Percentiles rank a stretch among this genome's conserved stretches.
phyloP scores from a whole-genome alignment of 345 rosid genomes.

The Atalantia buxifolia region DNA sequence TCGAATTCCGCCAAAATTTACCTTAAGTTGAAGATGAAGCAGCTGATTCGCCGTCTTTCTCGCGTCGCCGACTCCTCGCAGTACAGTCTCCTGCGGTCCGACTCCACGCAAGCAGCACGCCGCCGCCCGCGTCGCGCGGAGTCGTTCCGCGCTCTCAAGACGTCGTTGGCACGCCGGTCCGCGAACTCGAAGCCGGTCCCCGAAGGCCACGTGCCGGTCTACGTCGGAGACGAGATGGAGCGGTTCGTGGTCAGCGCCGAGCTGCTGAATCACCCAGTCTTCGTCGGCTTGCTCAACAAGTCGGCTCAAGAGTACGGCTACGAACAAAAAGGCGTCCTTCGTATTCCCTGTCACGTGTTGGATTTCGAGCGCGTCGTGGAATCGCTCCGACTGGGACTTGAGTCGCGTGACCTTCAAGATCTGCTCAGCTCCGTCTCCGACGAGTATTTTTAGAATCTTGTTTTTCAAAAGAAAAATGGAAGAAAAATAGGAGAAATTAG shows the following conservation, averaged over 20 bases:
- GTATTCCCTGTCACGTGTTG: conserved; percentile 87
- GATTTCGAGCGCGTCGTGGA: conserved; percentile 81
- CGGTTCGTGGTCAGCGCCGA: conserved; percentile 81
- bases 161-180: conserved; percentile 24
- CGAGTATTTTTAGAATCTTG: background rate
- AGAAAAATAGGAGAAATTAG: background rate
- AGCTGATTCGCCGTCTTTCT: conserved; percentile 78
- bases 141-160: conserved; percentile 19
- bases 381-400: conserved; percentile 70
- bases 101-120: conserved; percentile 18
- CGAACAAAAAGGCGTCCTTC: conserved; percentile 85
- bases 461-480: background rate
- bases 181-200: conserved; percentile 46
- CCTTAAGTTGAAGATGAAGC: conserved; percentile 56
- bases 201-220: conserved; percentile 80
- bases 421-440: conserved; percentile 22
- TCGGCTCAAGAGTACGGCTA: conserved; percentile 96
- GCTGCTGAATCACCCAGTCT: conserved; percentile 83
- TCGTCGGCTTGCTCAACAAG: conserved; percentile 61
- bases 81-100: conserved; percentile 71
- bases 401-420: conserved; percentile 54
- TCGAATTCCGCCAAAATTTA: background rate
- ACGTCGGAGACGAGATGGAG: conserved; percentile 95
- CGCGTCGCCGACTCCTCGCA: conserved; percentile 84
- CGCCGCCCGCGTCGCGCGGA: conserved; percentile 19